Evolutionary conservation across 306 rosid genomes (phyloP), one percentile per base, ranked within the genome.

Genomic region (Comarum palustre): DNA sequence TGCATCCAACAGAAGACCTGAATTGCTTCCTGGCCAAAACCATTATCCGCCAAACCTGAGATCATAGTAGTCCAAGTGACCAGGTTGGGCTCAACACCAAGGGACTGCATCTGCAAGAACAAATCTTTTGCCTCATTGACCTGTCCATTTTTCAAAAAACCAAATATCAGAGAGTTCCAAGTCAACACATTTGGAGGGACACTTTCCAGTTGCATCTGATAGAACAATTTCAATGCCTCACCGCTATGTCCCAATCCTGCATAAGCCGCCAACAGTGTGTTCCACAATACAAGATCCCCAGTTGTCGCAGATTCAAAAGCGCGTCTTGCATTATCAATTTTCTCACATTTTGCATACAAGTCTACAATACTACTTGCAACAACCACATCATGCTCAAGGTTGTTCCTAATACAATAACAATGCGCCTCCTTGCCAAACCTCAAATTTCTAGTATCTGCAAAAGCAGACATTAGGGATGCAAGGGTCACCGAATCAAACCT

Each of bases 271-370:
- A 91, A 74, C 83, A 93, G 78, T 9, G 94, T 89, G 70, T 91
- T 93, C 97, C 97, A 93, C 78, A 89, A 41, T 45, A 86, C 86
- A 59, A 89, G 80, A 86, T 93, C 94, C 77, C 78, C 82, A 55
- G 66, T 82, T 8, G 55, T 19, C 0, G 80, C 73, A 46, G 74
- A 73, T 31, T 80, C 27, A 25, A 93, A 91, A 39, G 87, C 87
- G 75, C 42, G 77, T 75, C 85, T 87, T 16, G 96, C 96, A 73
- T 52, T 71, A 68, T 78, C 82, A 71, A 87, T 75, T 39, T 72
- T 86, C 20, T 84, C 89, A 69, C 94, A 89, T 79, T 90, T 90
- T 4, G 90, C 92, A 72, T 91, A 93, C 94, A 91, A 76, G 82
- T 84, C 89, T 27, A 93, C 59, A 0, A 91, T 80, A 39, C 85